Evolutionary conservation across 1,139 yeast species (phyloP).

Genomic region (Sugiyamaella paludigena): DNA sequence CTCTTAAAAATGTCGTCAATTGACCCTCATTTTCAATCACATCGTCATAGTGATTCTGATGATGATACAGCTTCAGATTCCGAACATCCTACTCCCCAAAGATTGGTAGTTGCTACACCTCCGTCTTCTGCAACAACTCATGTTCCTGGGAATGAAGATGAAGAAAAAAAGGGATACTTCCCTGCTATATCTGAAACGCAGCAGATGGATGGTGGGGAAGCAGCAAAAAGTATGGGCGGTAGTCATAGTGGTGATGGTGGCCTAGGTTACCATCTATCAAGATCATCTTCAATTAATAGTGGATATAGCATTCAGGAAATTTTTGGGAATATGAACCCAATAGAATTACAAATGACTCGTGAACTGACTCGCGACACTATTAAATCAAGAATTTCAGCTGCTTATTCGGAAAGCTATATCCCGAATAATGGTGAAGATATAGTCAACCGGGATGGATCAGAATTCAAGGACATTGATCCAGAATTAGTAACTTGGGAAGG

Average conservation of each 20-base stretch:
- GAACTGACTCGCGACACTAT: slow-evolving; percentile 33
- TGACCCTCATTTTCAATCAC: slow-evolving; percentile 19
- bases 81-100: slow-evolving; percentile 16
- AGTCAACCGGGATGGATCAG: slow-evolving; percentile 43
- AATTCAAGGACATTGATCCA: slow-evolving; percentile 53
- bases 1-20: not conserved
- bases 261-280: not conserved
- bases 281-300: slow-evolving; percentile 9
- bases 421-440: slow-evolving; percentile 17
- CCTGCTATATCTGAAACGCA: slow-evolving; percentile 5
- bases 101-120: slow-evolving; percentile 8
- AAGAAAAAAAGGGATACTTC: slow-evolving; percentile 11
- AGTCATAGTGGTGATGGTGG: not conserved
- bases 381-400: slow-evolving; percentile 19
- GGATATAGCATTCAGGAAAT: slow-evolving; percentile 24
- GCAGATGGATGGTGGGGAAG: not conserved
- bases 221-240: not conserved
- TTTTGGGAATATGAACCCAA: slow-evolving; percentile 29
- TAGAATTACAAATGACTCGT: slow-evolving; percentile 27
- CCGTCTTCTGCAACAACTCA: slow-evolving; percentile 3
- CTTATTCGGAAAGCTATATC: slow-evolving; percentile 20
- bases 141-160: slow-evolving; percentile 2
- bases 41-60: slow-evolving; percentile 9
- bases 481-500: slow-evolving; percentile 68
- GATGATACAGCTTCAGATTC: slow-evolving; percentile 5